Evolutionary conservation across 129 eudicot genomes (phyloP), one percentile per base, ranked within the genome.

Genomic region (Kitagawia praeruptora): DNA sequence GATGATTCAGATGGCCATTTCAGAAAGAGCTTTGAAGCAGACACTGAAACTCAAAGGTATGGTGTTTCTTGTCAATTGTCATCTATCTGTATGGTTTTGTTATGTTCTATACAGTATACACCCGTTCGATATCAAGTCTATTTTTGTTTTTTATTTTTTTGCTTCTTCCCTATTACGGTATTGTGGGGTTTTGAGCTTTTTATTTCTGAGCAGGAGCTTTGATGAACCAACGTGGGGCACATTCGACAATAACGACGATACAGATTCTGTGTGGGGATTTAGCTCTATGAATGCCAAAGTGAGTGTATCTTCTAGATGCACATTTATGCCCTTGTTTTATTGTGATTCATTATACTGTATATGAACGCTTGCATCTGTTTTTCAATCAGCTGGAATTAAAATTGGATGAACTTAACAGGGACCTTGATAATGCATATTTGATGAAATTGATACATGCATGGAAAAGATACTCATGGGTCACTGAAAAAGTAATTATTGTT

Each of bases 241-340:
- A 38, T 95, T 92, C 74, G 97, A 92, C 82, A 86, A 87, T 81
- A 92, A 87, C 77, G 98, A 94, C 78, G 98, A 95, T 83, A 87
- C 84, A 41, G 96, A 95, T 82, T 95, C 98, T 23, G 97, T 95
- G 39, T 95, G 98, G 98, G 98, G 98, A 49, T 93, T 91, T 77
- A 88, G 80, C 80, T 73, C 79, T 16, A 82, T 75, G 69, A 61
- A 80, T 83, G 78, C 91, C 77, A 95, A 91, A 90, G 98, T 89
- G 78, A 81, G 88, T 82, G 34, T 28, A 38, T 38, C 78, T 5
- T 67, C 46, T n/a, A 18, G 74, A 82, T 37, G 63, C 13, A 41
- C 31, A 75, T 72, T 8, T 54, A 31, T 37, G 71, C 58, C 56
- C 61, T 46, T 25, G 13, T 58, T 42, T 1, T 61, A 61, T 28